A percentile compares a stretch with the other conserved stretches of the same genome.
Conservation (phyloP, 2,329 filamentous ascomycete genomes). For the Scolecobasidium constrictum region DNA sequence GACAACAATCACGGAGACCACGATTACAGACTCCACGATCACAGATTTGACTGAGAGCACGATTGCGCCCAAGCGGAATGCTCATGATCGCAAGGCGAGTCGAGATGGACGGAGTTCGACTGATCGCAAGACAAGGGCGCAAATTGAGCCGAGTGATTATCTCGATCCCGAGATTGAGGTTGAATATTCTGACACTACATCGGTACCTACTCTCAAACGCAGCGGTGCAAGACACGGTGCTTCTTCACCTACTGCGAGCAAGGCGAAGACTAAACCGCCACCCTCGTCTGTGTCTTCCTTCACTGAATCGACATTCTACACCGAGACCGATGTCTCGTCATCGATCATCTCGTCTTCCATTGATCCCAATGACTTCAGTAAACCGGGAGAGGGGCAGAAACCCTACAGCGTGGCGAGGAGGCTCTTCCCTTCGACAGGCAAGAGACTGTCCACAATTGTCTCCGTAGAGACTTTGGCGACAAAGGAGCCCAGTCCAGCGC, state of each 20-base stretch:
- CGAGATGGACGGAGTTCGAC: background rate
- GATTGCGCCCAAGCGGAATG: background rate
- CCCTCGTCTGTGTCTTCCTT: background rate
- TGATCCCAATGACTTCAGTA: conserved; percentile 20
- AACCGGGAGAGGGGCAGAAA: conserved; percentile 17
- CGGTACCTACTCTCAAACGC: conserved; percentile 7
- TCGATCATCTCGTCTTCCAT: conserved; percentile 25
- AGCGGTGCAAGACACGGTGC: conserved; percentile 2
- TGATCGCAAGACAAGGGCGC: conserved; percentile 1
- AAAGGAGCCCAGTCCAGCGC: conserved; percentile 13
- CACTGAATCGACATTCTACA: background rate
- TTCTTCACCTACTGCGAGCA: background rate
- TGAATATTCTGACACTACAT: conserved; percentile 9
- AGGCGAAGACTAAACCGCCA: background rate
- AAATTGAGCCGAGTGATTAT: conserved; percentile 3
- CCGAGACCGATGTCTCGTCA: conserved; percentile 15
- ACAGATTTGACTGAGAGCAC: background rate
- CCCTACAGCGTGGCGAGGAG: conserved; percentile 14
- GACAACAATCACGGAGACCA: conserved; percentile 2
- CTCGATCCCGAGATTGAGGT: conserved; percentile 6
- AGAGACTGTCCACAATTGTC: conserved; percentile 46
- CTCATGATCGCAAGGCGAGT: background rate
- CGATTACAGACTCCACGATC: background rate
- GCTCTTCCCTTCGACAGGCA: conserved; percentile 42
- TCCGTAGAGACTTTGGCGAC: conserved; percentile 43